Base-by-base conservation (phyloP, 257 asterid genomes). In the Petunia secreta region DNA sequence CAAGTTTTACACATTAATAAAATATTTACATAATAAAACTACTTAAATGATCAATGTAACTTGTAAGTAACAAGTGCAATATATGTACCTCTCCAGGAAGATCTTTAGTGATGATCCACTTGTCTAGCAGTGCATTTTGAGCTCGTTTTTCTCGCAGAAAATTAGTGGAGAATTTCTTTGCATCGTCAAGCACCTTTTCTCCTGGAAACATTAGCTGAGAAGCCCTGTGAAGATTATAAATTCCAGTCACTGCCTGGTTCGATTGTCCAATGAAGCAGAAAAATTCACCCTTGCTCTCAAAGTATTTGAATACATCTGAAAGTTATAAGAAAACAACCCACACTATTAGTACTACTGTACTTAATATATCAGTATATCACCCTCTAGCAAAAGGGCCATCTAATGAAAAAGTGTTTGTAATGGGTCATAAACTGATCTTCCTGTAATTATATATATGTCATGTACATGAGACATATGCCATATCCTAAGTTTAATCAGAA, bases 101-200 rank as follows among this genome's bases (percentile, higher is more conserved):
- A 74, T 96, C 97, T 80, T 96, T 96, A 67, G 97, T 87, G 0
- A 96, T 96, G 40, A 96, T 91, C 99, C 99, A 96, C 78, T 96
- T 96, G 68, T 96, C 99, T 3, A 91, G 37, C 2, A 96, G 90
- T 65, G 89, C 86, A 83, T 90, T 87, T 8, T 77, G 82, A 39
- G 87, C 91, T 38, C 88, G 78, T 67, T 94, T 93, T 14, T 83
- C 83, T 9, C 63, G 87, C 74, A 96, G 83, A 75, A 91, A 96
- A 0, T 75, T 80, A 14, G 83, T 57, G 0, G 99, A 82, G 77
- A 88, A 96, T 2, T 65, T 74, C 1, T 82, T 85, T 5, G 97
- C 98, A 5, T 85, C 39, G 8, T 1, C 80, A 0, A 96, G 90
- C 34, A 94, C 82, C 3, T 84, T 43, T 63, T 96, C 99, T 11